Percentiles rank a stretch among this genome's conserved stretches.
These are phyloP conservation scores for Achlya hypogyna DNA, from an alignment of 352 stramenopile genomes.

Conservation along the genomic window DNA sequence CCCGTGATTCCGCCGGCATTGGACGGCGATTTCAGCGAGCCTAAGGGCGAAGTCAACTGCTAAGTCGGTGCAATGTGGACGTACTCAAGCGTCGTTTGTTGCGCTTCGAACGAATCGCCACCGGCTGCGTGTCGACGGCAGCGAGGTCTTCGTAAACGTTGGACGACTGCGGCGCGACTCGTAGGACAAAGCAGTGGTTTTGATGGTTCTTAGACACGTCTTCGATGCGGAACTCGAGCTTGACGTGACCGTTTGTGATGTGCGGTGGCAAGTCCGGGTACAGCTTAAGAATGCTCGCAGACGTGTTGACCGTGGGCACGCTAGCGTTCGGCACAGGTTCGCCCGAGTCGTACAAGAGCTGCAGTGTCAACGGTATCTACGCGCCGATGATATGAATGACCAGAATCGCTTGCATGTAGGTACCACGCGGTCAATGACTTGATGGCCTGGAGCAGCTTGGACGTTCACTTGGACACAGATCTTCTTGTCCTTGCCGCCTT, in stretches of 20 bases:
- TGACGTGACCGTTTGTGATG: conserved; percentile 73
- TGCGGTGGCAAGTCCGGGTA: conserved; percentile 80
- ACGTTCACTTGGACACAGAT: conserved; percentile 86
- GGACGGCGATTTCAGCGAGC: conserved; percentile 9
- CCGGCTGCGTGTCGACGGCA: conserved; percentile 72
- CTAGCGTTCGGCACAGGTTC: conserved; percentile 68
- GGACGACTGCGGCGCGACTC: conserved; percentile 79
- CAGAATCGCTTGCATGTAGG: background rate
- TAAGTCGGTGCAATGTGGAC: conserved; percentile 29
- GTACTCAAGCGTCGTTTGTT: conserved; percentile 85
- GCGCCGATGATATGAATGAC: background rate
- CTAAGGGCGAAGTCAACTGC: conserved; percentile 25
- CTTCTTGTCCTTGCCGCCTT: conserved; percentile 92
- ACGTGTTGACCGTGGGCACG: background rate
- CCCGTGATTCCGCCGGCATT: conserved; percentile 28
- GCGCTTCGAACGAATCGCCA: conserved; percentile 92
- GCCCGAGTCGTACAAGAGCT: conserved; percentile 77
- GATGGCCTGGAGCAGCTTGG: conserved; percentile 46
- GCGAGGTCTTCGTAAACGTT: conserved; percentile 87
- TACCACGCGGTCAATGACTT: conserved; percentile 69
- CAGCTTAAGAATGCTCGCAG: conserved; percentile 83
- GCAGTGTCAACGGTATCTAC: conserved; percentile 47
- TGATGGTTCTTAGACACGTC: conserved; percentile 98
- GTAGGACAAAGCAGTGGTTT: conserved; percentile 88
- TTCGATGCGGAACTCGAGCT: conserved; percentile 92